phyloP scores from a whole-genome alignment of 176 grass and related monocot species.

The Melocanna baccifera region DNA sequence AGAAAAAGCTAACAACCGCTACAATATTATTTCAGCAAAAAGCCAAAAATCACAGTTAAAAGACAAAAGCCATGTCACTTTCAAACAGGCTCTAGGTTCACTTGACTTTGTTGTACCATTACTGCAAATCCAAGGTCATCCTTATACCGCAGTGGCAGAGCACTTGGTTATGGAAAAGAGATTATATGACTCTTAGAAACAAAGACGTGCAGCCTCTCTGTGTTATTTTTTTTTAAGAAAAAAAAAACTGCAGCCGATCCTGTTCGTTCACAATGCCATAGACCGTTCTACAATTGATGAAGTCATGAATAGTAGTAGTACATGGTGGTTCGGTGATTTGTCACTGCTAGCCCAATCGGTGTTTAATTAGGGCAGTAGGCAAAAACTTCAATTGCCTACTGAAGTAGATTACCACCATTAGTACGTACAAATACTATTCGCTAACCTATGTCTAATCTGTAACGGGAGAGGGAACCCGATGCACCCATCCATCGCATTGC shows the following conservation, averaged over 20 bases:
- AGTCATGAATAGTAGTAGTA: background rate
- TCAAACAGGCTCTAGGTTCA: no score
- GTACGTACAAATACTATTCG: background rate
- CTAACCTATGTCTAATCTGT: constrained; percentile 5
- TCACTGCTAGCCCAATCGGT: background rate
- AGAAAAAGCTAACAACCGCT: no score
- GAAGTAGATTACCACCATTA: constrained; percentile 29
- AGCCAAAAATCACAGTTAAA: no score
- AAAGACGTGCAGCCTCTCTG: background rate
- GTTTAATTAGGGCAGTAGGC: constrained; percentile 24
- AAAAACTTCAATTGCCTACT: constrained; percentile 29
- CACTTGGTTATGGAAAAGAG: background rate
- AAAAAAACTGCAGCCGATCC: background rate
- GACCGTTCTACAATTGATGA: background rate
- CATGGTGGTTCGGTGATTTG: background rate
- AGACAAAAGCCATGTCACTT: no score
- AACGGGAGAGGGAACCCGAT: constrained; percentile 28
- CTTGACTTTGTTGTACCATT: background rate
- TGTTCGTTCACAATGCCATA: background rate
- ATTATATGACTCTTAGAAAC: background rate
- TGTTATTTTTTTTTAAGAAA: background rate
- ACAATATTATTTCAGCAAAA: accelerated
- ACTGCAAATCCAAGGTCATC: background rate
- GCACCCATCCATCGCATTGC: background rate
- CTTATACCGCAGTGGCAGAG: background rate